A percentile compares a stretch with the other conserved stretches of the same genome.
Conservation (phyloP, 2,329 filamentous ascomycete species). For the Aspergillus tanneri region DNA sequence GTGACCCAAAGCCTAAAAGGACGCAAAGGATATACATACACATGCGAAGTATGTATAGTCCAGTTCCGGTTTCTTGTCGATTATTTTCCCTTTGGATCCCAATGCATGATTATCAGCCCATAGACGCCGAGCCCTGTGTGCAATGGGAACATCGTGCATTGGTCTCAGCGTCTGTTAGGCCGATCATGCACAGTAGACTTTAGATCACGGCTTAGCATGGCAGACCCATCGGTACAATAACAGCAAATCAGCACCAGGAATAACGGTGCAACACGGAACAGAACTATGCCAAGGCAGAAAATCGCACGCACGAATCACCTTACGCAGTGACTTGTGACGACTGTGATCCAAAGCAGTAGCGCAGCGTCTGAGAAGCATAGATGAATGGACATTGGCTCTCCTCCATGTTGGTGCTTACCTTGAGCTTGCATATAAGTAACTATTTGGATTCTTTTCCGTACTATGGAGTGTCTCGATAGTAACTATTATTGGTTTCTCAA, state of each 20-base stretch:
- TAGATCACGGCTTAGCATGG: constrained; percentile 22
- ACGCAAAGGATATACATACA: no score
- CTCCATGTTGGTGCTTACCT: no score
- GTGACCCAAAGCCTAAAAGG: no score
- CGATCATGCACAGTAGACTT: constrained; percentile 25
- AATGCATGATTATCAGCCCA: not conserved
- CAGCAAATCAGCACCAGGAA: constrained; percentile 15
- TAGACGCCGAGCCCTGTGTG: not conserved
- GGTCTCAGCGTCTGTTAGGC: constrained; percentile 13
- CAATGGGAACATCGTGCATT: constrained; percentile 11
- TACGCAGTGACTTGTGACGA: constrained; percentile 7
- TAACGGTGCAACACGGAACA: not conserved
- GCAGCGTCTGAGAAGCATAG: not conserved
- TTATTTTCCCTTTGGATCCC: not conserved
- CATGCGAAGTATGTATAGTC: no score
- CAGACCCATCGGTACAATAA: constrained; percentile 1
- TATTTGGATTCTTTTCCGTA: no score
- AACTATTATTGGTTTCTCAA: no score
- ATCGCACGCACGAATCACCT: not conserved
- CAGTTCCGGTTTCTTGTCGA: no score
- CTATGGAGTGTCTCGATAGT: no score
- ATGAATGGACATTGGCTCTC: no score
- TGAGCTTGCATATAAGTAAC: no score
- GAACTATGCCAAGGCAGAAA: not conserved
- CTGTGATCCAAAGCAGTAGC: constrained; percentile 11